These are phyloP conservation scores for Fusarium nematophilum DNA, from an alignment of 2,329 filamentous ascomycete genomes.

Conservation along the genomic window DNA sequence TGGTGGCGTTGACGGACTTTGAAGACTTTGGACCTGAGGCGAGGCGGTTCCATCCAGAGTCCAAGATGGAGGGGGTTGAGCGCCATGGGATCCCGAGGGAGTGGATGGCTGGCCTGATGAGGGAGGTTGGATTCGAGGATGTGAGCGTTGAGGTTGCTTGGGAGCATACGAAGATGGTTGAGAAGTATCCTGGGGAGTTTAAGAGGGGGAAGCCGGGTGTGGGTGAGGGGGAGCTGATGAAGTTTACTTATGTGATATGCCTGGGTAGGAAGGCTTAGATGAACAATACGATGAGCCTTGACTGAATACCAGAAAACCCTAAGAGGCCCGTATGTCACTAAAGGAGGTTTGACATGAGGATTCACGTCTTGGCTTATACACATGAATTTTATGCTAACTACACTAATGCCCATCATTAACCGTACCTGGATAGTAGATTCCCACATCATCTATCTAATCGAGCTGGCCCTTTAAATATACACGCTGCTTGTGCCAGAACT, in stretches of 20 bases:
- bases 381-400: no score
- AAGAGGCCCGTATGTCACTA: no score
- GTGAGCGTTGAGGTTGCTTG: slow-evolving; percentile 61
- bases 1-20: slow-evolving; percentile 66
- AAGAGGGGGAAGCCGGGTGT: slow-evolving; percentile 46
- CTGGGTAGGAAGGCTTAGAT: slow-evolving; percentile 36
- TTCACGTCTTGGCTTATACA: no score
- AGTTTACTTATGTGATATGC: slow-evolving; percentile 54
- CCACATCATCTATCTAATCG: no score
- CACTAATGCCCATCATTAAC: no score
- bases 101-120: slow-evolving; percentile 56
- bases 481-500: no score
- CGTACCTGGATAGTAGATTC: no score
- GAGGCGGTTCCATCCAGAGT: slow-evolving; percentile 62
- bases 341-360: no score
- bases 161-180: slow-evolving; percentile 61
- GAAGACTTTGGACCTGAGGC: slow-evolving; percentile 66
- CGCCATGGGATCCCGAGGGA: slow-evolving; percentile 60
- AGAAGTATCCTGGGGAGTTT: slow-evolving; percentile 57
- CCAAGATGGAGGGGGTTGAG: slow-evolving; percentile 65
- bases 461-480: no score
- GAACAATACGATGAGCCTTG: no score
- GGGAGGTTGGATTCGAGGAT: slow-evolving; percentile 51
- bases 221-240: slow-evolving; percentile 44
- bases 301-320: no score